These are phyloP conservation scores for Lecanicillium sp. DNA, from an alignment of 2,329 filamentous ascomycete genomes.

Conservation along the genomic window DNA sequence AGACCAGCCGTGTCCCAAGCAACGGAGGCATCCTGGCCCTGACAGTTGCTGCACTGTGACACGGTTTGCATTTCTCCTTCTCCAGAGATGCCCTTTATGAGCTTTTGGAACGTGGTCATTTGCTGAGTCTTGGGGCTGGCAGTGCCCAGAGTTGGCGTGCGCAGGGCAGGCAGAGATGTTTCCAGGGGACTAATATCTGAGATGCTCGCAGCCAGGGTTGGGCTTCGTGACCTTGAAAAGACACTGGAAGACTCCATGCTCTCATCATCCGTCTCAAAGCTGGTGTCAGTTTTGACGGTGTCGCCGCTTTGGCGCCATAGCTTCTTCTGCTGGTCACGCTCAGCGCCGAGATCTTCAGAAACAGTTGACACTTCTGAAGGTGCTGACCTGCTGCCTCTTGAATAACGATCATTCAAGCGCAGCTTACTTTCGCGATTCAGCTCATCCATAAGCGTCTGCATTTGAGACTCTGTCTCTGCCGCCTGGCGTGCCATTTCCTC, in stretches of 20 bases:
- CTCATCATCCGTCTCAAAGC: slow-evolving; percentile 46
- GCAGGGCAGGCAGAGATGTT: slow-evolving; percentile 25
- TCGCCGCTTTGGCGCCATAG: slow-evolving; percentile 35
- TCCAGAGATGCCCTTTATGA: slow-evolving; percentile 34
- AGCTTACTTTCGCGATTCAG: slow-evolving; percentile 43
- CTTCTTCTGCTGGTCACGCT: slow-evolving; percentile 37
- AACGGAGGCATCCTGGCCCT: slow-evolving; percentile 48
- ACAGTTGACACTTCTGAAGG: slow-evolving; percentile 33
- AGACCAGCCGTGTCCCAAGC: slow-evolving; percentile 60
- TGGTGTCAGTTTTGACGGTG: slow-evolving; percentile 32
- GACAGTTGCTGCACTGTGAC: slow-evolving; percentile 45
- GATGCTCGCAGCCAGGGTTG: slow-evolving; percentile 36
- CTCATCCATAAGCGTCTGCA: slow-evolving; percentile 42
- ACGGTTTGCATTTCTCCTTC: slow-evolving; percentile 19
- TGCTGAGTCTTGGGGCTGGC: slow-evolving; percentile 15
- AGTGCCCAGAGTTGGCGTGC: slow-evolving; percentile 31
- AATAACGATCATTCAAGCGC: slow-evolving; percentile 29
- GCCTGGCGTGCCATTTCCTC: slow-evolving; percentile 50
- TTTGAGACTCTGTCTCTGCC: slow-evolving; percentile 43
- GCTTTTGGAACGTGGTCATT: slow-evolving; percentile 31
- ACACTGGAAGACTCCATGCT: slow-evolving; percentile 45
- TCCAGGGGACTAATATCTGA: slow-evolving; percentile 20
- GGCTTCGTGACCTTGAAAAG: slow-evolving; percentile 54
- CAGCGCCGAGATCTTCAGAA: slow-evolving; percentile 46
- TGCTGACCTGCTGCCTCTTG: slow-evolving; percentile 18